phyloP scores from a whole-genome alignment of 306 rosid genomes.

The Astragalus glycyphyllos region DNA sequence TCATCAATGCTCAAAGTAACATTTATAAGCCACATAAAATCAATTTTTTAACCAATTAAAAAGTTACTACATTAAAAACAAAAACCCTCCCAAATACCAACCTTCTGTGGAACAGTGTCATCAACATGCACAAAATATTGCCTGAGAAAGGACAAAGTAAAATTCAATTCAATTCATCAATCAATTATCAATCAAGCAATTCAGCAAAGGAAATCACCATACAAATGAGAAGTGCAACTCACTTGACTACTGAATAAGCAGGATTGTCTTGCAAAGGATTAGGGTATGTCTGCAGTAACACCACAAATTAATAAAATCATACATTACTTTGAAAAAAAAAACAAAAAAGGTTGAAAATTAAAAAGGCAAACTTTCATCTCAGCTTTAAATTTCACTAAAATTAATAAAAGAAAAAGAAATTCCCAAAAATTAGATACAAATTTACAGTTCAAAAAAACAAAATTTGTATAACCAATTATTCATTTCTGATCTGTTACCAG shows the following conservation, averaged over 20 bases:
- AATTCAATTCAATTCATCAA: slow-evolving; percentile 6
- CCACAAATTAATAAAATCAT: slow-evolving; percentile 11
- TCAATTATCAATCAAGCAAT: neutral
- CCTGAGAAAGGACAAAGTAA: slow-evolving; percentile 57
- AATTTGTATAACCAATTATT: neutral
- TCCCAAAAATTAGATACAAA: neutral
- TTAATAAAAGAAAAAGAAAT: neutral
- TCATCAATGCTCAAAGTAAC: slow-evolving; percentile 16
- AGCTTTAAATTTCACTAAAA: slow-evolving; percentile 21
- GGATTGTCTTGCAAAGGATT: slow-evolving; percentile 95
- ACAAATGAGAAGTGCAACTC: slow-evolving; percentile 37
- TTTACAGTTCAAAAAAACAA: neutral
- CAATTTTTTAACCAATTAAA: slow-evolving; percentile 11
- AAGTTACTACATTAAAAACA: neutral
- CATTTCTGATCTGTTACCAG: neutral
- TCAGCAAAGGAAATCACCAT: neutral
- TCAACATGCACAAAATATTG: slow-evolving; percentile 92
- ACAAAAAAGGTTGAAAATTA: neutral
- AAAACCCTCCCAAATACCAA: slow-evolving; percentile 46
- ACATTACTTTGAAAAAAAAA: neutral
- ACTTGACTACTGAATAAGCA: slow-evolving; percentile 96
- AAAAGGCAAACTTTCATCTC: neutral
- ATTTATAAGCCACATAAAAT: slow-evolving; percentile 14
- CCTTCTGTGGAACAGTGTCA: slow-evolving; percentile 84
- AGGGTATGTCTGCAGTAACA: slow-evolving; percentile 63